Base-by-base conservation (phyloP, 805 yeast species). In the Komagataella pastoris region DNA sequence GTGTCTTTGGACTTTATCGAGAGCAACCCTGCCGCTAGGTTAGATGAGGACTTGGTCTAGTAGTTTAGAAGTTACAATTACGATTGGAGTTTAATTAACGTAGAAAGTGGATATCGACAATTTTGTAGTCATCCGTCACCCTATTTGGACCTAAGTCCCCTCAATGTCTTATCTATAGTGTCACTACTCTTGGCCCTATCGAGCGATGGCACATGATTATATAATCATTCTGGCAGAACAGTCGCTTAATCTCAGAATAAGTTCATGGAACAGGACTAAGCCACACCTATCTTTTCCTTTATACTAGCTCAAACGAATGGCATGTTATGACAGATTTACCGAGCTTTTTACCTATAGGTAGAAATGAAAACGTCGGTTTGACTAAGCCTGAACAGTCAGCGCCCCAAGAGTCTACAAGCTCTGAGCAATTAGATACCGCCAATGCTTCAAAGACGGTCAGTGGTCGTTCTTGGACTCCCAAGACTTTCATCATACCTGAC, bases 11-110 rank as follows among this genome's bases (percentile, higher is more conserved):
- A 88, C 65, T 91, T 93, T 69, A 86, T 93, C 60, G 97, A 93
- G 72, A 81, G 81, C 54, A 95, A 93, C 66, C 96, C 99, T 48
- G 99, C 99, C 55, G 98, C 97, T 52, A 85, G 99, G 72, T 76
- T 93, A 62, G 99, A 95, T 60, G 88, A 84, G 70, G 83, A 80
- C 14, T 30, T 30, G 40, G 40, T 30, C 10, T 30, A 30, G 40
- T 8, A 30, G 40, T 10, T 30, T 30, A 10, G 14, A 12, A 30
- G 14, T 10, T 8, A 30, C 40, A 30, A 30, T 14, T 30, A 30
- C n/a, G 14, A 30, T 30, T 30, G 40, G 14, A 30, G 1, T 8
- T 30, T 30, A 30, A 30, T 30, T 10, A 30, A 30, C 40, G 14
- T 30, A 30, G 40, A 30, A 8, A 30, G 14, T 2, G 14, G 40